Evolutionary conservation across 768 basidiomycete species (phyloP).

Genomic region (Trametes cinnabarina): DNA sequence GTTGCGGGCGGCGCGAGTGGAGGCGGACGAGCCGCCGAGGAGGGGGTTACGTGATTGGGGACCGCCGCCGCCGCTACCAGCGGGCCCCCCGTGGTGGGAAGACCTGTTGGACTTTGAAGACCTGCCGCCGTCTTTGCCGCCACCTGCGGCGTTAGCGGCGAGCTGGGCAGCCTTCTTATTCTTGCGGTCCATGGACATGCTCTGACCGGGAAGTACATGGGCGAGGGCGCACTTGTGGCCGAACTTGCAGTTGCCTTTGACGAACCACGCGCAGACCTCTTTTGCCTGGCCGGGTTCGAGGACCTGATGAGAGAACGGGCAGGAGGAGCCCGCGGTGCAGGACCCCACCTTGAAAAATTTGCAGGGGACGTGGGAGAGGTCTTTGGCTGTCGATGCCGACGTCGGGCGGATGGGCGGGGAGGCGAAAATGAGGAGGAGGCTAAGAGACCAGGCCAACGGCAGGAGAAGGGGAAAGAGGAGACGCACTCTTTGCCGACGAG

Average conservation of each 20-base stretch:
- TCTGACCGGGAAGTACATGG: slow-evolving; percentile 91
- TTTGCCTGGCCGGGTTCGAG: slow-evolving; percentile 77
- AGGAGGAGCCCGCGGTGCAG: slow-evolving; percentile 90
- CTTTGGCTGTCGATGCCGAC: slow-evolving; percentile 54
- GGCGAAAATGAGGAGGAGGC: not conserved
- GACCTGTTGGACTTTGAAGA: slow-evolving; percentile 34
- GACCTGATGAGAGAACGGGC: slow-evolving; percentile 87
- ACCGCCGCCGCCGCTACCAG: slow-evolving; percentile 15
- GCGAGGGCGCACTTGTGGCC: slow-evolving; percentile 87
- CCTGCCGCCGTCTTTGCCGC: slow-evolving; percentile 33
- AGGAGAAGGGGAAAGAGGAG: not conserved
- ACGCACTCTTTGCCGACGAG: slow-evolving; percentile 23
- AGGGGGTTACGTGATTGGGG: slow-evolving; percentile 31
- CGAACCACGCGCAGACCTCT: slow-evolving; percentile 84
- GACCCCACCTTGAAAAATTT: slow-evolving; percentile 95
- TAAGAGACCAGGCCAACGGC: not conserved
- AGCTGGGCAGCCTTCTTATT: slow-evolving; percentile 91
- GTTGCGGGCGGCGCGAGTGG: slow-evolving; percentile 57
- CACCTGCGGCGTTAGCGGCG: slow-evolving; percentile 42
- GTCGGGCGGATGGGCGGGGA: not conserved
- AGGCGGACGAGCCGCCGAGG: slow-evolving; percentile 65
- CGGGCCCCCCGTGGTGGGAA: slow-evolving; percentile 14
- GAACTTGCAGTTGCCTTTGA: slow-evolving; percentile 89
- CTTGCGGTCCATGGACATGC: slow-evolving; percentile 93
- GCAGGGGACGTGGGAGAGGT: slow-evolving; percentile 95